phyloP scores from a whole-genome alignment of 2,329 filamentous ascomycete genomes.

The Endoconidiophora laricicola region DNA sequence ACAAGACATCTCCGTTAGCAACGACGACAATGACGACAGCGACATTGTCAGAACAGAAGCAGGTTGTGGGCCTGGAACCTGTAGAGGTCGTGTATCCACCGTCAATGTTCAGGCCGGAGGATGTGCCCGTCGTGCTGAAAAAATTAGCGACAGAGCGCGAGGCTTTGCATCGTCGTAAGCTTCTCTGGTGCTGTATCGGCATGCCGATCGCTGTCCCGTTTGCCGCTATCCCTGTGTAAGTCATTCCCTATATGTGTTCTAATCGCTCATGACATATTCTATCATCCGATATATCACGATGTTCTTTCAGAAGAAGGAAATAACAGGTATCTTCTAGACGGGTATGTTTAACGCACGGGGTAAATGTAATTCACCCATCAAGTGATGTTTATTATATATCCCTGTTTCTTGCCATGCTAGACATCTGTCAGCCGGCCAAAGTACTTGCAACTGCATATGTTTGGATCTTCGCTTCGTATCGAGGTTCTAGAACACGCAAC shows the following conservation, averaged over 20 bases:
- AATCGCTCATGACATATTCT: background rate
- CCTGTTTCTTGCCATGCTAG: too few species aligned
- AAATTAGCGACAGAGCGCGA: slow-evolving; percentile 67
- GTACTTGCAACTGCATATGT: too few species aligned
- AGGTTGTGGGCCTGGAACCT: slow-evolving; percentile 16
- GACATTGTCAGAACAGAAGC: too few species aligned
- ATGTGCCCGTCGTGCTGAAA: slow-evolving; percentile 48
- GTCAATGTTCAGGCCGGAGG: slow-evolving; percentile 46
- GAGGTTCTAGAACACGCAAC: too few species aligned
- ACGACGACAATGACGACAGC: slow-evolving; percentile 18
- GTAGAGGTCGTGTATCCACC: slow-evolving; percentile 64
- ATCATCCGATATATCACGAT: too few species aligned
- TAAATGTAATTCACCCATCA: too few species aligned
- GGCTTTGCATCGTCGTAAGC: slow-evolving; percentile 53
- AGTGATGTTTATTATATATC: too few species aligned
- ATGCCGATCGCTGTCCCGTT: slow-evolving; percentile 76
- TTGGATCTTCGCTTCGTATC: too few species aligned
- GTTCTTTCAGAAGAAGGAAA: too few species aligned
- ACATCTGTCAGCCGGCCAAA: too few species aligned
- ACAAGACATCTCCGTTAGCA: background rate
- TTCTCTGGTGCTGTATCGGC: slow-evolving; percentile 66
- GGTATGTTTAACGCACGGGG: too few species aligned
- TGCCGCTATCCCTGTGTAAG: slow-evolving; percentile 72
- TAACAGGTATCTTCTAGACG: too few species aligned
- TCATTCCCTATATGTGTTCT: slow-evolving; percentile 13